Evolutionary conservation across 2,329 filamentous ascomycete genomes (phyloP).

Genomic region (Xylaria digitata): DNA sequence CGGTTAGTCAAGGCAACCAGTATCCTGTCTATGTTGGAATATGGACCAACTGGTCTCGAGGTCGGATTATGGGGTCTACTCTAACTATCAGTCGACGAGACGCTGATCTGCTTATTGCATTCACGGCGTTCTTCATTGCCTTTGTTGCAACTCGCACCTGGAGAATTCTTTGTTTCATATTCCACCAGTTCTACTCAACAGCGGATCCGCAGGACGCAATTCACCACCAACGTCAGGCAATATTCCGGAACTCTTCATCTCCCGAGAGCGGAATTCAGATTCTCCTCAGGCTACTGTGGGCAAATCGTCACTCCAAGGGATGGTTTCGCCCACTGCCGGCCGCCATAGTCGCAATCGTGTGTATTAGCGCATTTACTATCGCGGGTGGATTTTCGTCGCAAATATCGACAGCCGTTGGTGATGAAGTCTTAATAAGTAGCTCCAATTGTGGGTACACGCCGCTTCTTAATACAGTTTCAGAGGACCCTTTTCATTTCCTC

Average conservation of each 20-base stretch:
- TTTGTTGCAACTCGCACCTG: neutral
- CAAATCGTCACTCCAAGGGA: neutral
- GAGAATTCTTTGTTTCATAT: neutral
- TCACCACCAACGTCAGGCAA: neutral
- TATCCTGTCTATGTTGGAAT: neutral
- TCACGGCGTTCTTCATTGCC: neutral
- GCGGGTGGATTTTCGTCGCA: slow-evolving; percentile 19
- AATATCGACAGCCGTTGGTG: slow-evolving; percentile 9
- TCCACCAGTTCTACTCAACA: neutral
- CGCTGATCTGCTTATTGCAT: neutral
- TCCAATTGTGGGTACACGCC: slow-evolving; percentile 10
- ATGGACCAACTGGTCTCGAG: slow-evolving; percentile 14
- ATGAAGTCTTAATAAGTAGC: slow-evolving; percentile 12
- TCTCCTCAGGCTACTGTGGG: neutral
- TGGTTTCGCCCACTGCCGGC: neutral
- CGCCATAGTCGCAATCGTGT: neutral
- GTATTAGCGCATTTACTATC: neutral
- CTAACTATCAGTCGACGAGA: neutral
- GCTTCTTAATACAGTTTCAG: too few relatives aligned
- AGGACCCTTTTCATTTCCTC: too few relatives aligned
- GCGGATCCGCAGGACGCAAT: neutral
- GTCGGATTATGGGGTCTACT: neutral
- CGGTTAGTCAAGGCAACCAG: neutral
- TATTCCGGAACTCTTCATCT: neutral
- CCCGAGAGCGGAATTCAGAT: neutral